Percentiles rank a stretch among this genome's conserved stretches.
Evolutionary conservation across 371 early-diverging fungal genomes (phyloP).

Genomic region (Haplosporangium sp.): DNA sequence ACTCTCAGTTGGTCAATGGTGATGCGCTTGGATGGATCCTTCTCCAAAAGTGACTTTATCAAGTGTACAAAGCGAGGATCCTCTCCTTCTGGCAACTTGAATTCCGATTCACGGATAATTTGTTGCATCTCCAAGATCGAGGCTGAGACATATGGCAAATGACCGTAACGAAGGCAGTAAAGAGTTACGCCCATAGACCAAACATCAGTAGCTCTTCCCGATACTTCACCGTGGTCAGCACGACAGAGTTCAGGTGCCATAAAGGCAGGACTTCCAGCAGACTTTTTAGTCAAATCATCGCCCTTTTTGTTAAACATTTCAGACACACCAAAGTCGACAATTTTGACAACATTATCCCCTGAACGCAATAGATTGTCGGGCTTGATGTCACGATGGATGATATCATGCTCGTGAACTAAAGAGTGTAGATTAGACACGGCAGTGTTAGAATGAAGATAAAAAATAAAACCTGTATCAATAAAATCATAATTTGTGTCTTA

Average conservation of each 20-base stretch:
- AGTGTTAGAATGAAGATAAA: not conserved
- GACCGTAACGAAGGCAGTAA: constrained; percentile 90
- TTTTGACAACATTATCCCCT: constrained; percentile 86
- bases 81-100: constrained; percentile 50
- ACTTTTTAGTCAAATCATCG: constrained; percentile 74
- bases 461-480: not conserved
- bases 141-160: constrained; percentile 87
- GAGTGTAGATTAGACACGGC: not conserved
- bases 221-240: constrained; percentile 66
- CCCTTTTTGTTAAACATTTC: constrained; percentile 77
- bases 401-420: constrained; percentile 87
- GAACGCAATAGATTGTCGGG: constrained; percentile 98
- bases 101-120: constrained; percentile 72
- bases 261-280: constrained; percentile 94
- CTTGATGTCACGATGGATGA: constrained; percentile 81
- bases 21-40: constrained; percentile 83
- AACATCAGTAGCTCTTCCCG: constrained; percentile 91
- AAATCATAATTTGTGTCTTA: constrained; percentile 55
- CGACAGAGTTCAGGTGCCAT: constrained; percentile 75
- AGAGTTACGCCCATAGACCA: constrained; percentile 99
- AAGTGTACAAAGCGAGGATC: constrained; percentile 71
- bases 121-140: constrained; percentile 84
- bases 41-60: constrained; percentile 80
- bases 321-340: constrained; percentile 99
- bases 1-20: constrained; percentile 82